Base-by-base conservation (phyloP, 306 rosid genomes). In the Hippophae gyantsensis region DNA sequence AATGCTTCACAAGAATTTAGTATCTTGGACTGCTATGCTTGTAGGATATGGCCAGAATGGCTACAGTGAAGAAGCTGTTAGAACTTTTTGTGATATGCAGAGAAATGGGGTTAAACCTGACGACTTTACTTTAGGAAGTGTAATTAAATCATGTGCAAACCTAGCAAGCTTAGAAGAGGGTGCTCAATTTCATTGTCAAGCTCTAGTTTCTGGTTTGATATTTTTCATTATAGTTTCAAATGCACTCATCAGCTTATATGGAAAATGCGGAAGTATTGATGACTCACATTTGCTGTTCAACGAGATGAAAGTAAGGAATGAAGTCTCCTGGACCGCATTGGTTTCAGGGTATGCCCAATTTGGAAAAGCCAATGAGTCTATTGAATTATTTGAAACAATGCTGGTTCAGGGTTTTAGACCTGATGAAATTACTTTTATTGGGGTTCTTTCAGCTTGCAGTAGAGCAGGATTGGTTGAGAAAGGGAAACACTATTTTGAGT, bases 91-190 rank as follows among this genome's bases (percentile, higher is more conserved):
- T 13, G 86, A 87, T 54, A 87, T 87, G 96, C 94, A 87, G 79
- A 90, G 82, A 44, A 66, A 73, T 32, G 89, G 90, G 61, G 79
- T 85, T 66, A 74, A 76, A 12, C 97, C 92, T 1, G 97, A 90
- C 65, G 94, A 82, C 56, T 82, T 81, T 72, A 85, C 92, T 23
- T 71, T 90, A 49, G 96, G 96, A 59, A 90, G 97, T 60, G 90
- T 87, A 52, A 74, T 87, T 60, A 90, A 95, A 71, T 87, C 97
- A 2, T 90, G 94, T 58, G 95, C 89, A 48, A 90, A 90, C 81
- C 89, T 90, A 26, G 94, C 95, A 10, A 90, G 96, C 84, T 76
- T 85, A 57, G 97, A 90, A 74, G 97, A 90, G 79, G 97, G 97
- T 60, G 84, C 89, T 7, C 97, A 90, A 68, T 87, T 85, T 76